Evolutionary conservation across 805 yeast species (phyloP), one percentile per base, ranked within the genome.

Genomic region (Ogataea saltuana): DNA sequence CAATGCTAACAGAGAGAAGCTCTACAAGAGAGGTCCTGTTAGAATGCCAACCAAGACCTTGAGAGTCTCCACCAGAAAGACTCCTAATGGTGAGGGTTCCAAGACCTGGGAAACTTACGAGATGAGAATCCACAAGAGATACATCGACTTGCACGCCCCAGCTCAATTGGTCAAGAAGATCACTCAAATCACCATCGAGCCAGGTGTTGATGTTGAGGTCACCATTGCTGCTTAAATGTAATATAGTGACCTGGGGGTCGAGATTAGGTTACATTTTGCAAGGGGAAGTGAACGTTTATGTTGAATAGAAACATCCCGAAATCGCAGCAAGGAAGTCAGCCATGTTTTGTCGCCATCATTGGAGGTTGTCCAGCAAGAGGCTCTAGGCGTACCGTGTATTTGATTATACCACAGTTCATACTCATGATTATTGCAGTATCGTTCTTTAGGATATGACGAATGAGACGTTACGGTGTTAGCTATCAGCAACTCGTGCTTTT

Each of bases 71-170:
- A 93, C 99, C 87, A 89, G 99, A 88, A 93, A 93, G 90, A 86
- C 99, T 71, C 99, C 99, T 70, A 95, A 95, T 76, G 99, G 99
- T 93, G 97, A 93, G 82, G 99, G 99, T 93, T 93, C 99, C 65
- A 93, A 93, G 91, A 93, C 99, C 68, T 93, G 97, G 97, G 99
- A 93, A 74, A 80, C 95, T 67, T 93, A 83, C 76, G 99, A 93
- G 83, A 86, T 93, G 96, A 91, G 97, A 86, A 89, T 93, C 83
- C 99, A 93, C 96, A 93, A 93, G 95, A 90, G 99, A 80, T 85
- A 88, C 75, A 88, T 93, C 69, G 97, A 90, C 80, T 83, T 93
- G 74, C 91, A 87, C 77, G 96, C 98, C 60, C 96, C 97, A 75
- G 88, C 96, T 69, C 76, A 80, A 57, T 74, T 82, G 60, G 96